Conservation (phyloP, 2,329 filamentous ascomycete genomes). For the Clonostachys rhizophaga region DNA sequence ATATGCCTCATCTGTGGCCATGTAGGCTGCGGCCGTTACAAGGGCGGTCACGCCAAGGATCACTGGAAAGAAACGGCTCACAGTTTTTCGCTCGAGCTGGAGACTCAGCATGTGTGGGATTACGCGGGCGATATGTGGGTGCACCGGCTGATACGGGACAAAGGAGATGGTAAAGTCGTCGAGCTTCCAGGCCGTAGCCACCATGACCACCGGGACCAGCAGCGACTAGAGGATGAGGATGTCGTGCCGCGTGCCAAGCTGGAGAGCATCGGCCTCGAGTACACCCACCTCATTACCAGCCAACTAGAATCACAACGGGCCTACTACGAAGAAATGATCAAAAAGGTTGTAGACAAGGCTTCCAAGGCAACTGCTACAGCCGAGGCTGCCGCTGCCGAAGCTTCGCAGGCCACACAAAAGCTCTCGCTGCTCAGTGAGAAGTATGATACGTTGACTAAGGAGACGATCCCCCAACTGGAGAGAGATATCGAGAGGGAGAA, state of each 20-base stretch:
- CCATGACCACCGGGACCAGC: slow-evolving; percentile 21
- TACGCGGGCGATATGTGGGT: slow-evolving; percentile 96
- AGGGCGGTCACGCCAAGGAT: slow-evolving; percentile 86
- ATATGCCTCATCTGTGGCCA: slow-evolving; percentile 92
- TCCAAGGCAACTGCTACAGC: slow-evolving; percentile 65
- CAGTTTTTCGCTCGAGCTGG: slow-evolving; percentile 87
- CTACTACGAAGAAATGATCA: slow-evolving; percentile 92
- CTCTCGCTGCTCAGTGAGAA: slow-evolving; percentile 44
- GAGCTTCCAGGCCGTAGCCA: slow-evolving; percentile 66
- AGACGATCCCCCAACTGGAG: slow-evolving; percentile 65
- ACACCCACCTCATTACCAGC: slow-evolving; percentile 86
- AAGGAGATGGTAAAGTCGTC: slow-evolving; percentile 86
- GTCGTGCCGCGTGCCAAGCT: slow-evolving; percentile 66
- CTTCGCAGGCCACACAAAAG: slow-evolving; percentile 42
- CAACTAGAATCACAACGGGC: slow-evolving; percentile 89
- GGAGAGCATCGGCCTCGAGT: slow-evolving; percentile 83
- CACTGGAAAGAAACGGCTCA: slow-evolving; percentile 90
- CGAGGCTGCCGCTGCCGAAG: slow-evolving; percentile 51
- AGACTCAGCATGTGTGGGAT: slow-evolving; percentile 96
- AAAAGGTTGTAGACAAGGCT: slow-evolving; percentile 86
- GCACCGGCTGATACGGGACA: slow-evolving; percentile 89
- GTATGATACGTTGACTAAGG: slow-evolving; percentile 38
- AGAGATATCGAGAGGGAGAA: slow-evolving; percentile 66
- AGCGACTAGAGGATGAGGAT: slow-evolving; percentile 47
- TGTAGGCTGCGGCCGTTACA: slow-evolving; percentile 91